phyloP scores from a whole-genome alignment of 371 early-diverging fungal species.

The Phascolomyces articulosus region DNA sequence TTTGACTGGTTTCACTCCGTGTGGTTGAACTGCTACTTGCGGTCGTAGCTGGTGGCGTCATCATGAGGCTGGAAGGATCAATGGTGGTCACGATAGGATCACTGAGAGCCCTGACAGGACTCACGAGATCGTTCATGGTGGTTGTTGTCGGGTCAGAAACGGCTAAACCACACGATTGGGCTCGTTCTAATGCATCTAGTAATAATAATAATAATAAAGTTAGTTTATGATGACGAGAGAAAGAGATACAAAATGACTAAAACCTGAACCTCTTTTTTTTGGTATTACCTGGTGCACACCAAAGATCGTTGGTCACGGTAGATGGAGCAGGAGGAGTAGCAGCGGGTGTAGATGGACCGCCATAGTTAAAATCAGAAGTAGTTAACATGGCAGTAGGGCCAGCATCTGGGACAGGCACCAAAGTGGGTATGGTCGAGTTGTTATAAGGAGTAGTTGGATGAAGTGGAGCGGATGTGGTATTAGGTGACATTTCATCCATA shows the following conservation, averaged over 20 bases:
- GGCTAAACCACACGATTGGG: conserved; percentile 17
- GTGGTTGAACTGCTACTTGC: background rate
- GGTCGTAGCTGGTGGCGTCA: conserved; percentile 12
- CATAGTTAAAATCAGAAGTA: conserved; percentile 13
- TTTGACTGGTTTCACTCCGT: background rate
- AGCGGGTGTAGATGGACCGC: background rate
- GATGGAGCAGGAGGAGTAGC: conserved; percentile 7
- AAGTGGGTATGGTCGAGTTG: conserved; percentile 14
- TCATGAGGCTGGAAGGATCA: conserved; percentile 27
- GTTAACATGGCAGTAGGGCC: conserved; percentile 49
- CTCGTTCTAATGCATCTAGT: conserved; percentile 10
- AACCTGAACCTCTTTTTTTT: background rate
- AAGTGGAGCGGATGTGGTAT: background rate
- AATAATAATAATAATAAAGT: background rate
- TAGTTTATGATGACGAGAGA: too few relatives aligned
- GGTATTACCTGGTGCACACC: conserved; percentile 22
- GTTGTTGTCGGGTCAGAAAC: conserved; percentile 8
- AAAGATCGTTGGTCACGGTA: conserved; percentile 12
- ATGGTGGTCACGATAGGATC: conserved; percentile 25
- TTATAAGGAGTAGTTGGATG: background rate
- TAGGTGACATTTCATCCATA: conserved; percentile 16
- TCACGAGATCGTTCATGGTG: background rate
- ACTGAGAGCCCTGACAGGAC: conserved; percentile 16
- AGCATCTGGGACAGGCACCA: conserved; percentile 50
- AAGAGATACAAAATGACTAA: background rate